Conservation (phyloP, 2,329 filamentous ascomycete genomes). For the Fusarium austroafricanum region DNA sequence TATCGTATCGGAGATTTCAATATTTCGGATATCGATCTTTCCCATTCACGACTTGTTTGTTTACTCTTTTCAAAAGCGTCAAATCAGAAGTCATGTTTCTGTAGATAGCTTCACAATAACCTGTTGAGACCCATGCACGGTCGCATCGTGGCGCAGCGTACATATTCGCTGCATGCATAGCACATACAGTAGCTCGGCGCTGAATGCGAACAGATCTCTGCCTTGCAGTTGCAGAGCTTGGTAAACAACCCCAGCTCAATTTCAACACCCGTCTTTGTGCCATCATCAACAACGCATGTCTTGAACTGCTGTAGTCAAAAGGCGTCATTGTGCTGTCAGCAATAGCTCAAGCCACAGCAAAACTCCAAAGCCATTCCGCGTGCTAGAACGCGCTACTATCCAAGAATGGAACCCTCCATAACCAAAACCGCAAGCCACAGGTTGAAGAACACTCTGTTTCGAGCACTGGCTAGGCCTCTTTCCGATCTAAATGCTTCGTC, state of each 20-base stretch:
- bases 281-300: background rate
- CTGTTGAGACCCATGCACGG: slow-evolving; percentile 28
- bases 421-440: slow-evolving; percentile 22
- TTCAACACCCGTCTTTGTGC: background rate
- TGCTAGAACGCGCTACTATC: slow-evolving; percentile 36
- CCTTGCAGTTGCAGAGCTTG: slow-evolving; percentile 22
- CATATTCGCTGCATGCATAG: slow-evolving; percentile 28
- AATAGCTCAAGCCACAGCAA: slow-evolving; percentile 22
- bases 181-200: background rate
- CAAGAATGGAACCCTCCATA: slow-evolving; percentile 10
- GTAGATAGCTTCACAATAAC: slow-evolving; percentile 15
- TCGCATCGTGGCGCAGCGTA: slow-evolving; percentile 30
- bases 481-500: slow-evolving; percentile 3
- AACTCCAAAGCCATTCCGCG: slow-evolving; percentile 19
- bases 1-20: slow-evolving; percentile 41
- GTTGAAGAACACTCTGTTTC: slow-evolving; percentile 1
- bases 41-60: slow-evolving; percentile 36
- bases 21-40: slow-evolving; percentile 37
- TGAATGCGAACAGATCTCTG: slow-evolving; percentile 18
- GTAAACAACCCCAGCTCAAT: slow-evolving; percentile 3
- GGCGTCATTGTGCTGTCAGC: slow-evolving; percentile 27
- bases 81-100: slow-evolving; percentile 19
- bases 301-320: slow-evolving; percentile 1
- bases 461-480: slow-evolving; percentile 4
- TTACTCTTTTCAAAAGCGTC: slow-evolving; percentile 15